A percentile compares a stretch with the other conserved stretches of the same genome.
Conservation (phyloP, 192 early-diverging fungal genomes). For the Linnemannia elongata region DNA sequence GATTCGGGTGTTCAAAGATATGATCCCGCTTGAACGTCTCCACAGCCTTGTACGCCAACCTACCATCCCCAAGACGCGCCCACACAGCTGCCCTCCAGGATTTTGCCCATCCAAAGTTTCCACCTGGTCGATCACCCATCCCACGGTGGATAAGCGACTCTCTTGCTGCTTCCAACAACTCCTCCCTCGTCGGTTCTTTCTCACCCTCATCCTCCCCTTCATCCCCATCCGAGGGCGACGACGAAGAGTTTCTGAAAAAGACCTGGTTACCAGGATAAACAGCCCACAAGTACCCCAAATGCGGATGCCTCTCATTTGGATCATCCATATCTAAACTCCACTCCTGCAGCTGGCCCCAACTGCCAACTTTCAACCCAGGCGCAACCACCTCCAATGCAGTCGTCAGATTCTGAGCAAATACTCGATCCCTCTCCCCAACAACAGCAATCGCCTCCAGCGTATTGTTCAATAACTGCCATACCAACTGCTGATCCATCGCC, state of each 20-base stretch:
- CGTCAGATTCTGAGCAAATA: slow-evolving; percentile 43
- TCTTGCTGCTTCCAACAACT: slow-evolving; percentile 26
- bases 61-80: slow-evolving; percentile 35
- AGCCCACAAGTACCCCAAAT: slow-evolving; percentile 45
- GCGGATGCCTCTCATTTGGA: slow-evolving; percentile 28
- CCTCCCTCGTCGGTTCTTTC: slow-evolving; percentile 1
- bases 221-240: background rate
- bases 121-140: slow-evolving; percentile 7
- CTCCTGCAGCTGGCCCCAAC: slow-evolving; percentile 50
- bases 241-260: slow-evolving; percentile 12
- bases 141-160: slow-evolving; percentile 13
- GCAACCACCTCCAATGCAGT: slow-evolving; percentile 9
- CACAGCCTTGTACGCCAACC: slow-evolving; percentile 1
- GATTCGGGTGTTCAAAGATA: slow-evolving; percentile 11
- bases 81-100: slow-evolving; percentile 48
- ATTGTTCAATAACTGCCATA: slow-evolving; percentile 45
- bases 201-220: background rate
- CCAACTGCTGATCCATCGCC: slow-evolving; percentile 48
- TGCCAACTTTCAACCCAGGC: slow-evolving; percentile 38
- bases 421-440: slow-evolving; percentile 38
- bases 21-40: slow-evolving; percentile 17
- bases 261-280: slow-evolving; percentile 47
- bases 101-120: slow-evolving; percentile 35
- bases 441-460: slow-evolving; percentile 35
- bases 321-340: slow-evolving; percentile 57